A percentile compares a stretch with the other conserved stretches of the same genome.
Conservation (phyloP, 352 stramenopile genomes). For the Thalassiosira delicatula region DNA sequence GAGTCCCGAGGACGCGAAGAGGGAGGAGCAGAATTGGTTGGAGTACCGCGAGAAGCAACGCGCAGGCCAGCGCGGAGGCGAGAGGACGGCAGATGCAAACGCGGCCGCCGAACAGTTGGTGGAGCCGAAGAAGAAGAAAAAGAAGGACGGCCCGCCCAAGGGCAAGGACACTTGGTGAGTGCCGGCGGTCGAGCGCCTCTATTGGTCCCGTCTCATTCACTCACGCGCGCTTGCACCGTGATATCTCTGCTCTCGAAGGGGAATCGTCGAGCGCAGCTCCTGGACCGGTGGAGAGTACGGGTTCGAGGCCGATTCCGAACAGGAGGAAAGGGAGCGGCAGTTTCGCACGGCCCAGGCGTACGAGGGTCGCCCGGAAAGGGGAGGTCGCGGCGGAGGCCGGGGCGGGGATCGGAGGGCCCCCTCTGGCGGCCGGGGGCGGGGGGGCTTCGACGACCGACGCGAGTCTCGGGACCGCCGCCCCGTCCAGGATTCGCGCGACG, state of each 20-base stretch:
- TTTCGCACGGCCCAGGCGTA: slow-evolving; percentile 34
- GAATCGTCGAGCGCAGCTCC: slow-evolving; percentile 21
- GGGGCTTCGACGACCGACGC: not conserved
- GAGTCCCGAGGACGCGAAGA: slow-evolving; percentile 51
- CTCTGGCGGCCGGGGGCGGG: not conserved
- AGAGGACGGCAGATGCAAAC: too few relatives aligned
- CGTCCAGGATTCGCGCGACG: slow-evolving; percentile 23
- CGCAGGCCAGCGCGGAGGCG: too few relatives aligned
- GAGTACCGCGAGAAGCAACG: slow-evolving; percentile 74
- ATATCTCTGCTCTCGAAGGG: slow-evolving; percentile 5
- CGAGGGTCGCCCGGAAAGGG: slow-evolving; percentile 28
- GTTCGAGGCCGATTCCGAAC: slow-evolving; percentile 45
- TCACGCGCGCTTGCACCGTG: not conserved
- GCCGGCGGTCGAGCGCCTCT: too few relatives aligned
- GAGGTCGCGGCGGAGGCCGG: slow-evolving; percentile 14
- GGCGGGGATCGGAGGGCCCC: slow-evolving; percentile 8
- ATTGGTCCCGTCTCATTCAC: too few relatives aligned
- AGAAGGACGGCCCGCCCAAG: slow-evolving; percentile 25
- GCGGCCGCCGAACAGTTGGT: too few relatives aligned
- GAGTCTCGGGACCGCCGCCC: slow-evolving; percentile 12
- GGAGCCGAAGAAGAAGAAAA: too few relatives aligned
- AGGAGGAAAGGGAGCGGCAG: slow-evolving; percentile 41
- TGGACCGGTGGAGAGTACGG: slow-evolving; percentile 54
- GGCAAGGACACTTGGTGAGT: slow-evolving; percentile 56
- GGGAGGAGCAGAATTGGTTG: slow-evolving; percentile 75